Evolutionary conservation across 2,329 filamentous ascomycete genomes (phyloP), one percentile per base, ranked within the genome.

Genomic region (Aureobasidium sp.): DNA sequence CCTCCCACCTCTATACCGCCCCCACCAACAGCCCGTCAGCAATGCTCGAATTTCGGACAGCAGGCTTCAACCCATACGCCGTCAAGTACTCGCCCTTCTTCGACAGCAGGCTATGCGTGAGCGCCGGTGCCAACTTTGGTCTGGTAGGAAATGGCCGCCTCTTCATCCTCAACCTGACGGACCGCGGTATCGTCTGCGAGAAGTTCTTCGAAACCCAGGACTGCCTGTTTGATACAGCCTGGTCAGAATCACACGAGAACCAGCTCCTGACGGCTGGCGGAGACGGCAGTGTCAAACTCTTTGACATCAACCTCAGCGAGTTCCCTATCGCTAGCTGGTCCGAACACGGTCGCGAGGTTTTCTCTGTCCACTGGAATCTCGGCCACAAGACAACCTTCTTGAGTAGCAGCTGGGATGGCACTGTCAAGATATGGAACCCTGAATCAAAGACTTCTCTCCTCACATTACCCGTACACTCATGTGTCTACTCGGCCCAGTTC

Each of bases 11-110:
- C 9, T 21, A 7, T 9, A 30, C 13, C 53, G 11, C 25, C 39
- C 21, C 21, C n/a, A 21, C 5, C 30, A 37, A 29, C 27, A 37
- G 14, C 2, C 27, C 25, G 27, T 21, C 42, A 59, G 45, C 59
- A 69, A 97, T 97, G 91, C 87, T 97, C 69, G 91, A 97, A 77
- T 97, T 90, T 78, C 88, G 90, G 66, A 97, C 94, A 27, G 83
- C 90, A 72, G 94, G 94, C 70, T 97, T 85, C 82, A 96, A 97
- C 75, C 92, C 92, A 70, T 97, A 96, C 77, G 90, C 90, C 68
- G 91, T 97, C 76, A 96, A 97, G 77, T 99, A 97, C 81, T 97
- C 93, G 61, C 94, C 94, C 7, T 99, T 97, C 79, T 96, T 95
- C 79, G 94, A 97, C 78, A 94, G 90, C 67, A 87, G 92, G 65